phyloP scores from a whole-genome alignment of 805 yeast species.

The Helenozyma baotianmanensis region DNA sequence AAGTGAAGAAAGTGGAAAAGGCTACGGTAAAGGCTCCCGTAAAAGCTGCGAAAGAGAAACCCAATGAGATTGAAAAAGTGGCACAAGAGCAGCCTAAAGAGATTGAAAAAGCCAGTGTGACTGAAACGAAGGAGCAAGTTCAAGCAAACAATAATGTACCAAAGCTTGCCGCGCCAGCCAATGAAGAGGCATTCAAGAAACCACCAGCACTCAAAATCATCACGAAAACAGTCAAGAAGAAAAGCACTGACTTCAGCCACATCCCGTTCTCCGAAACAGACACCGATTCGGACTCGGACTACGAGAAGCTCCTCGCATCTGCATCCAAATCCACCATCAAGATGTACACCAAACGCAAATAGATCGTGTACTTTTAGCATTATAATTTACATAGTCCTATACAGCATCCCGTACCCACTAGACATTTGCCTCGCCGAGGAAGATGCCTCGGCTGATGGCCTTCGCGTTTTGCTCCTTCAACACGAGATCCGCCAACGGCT shows the following conservation, averaged over 20 bases:
- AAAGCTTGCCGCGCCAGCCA: no score
- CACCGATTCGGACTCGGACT: conserved; percentile 15
- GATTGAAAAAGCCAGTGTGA: no score
- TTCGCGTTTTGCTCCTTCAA: conserved; percentile 44
- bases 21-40: no score
- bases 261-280: conserved; percentile 1
- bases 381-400: not conserved
- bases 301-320: conserved; percentile 13
- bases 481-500: conserved; percentile 47
- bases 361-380: no score
- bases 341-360: conserved; percentile 9
- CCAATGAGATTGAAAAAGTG: no score
- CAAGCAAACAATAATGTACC: no score
- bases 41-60: not conserved
- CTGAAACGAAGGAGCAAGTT: no score
- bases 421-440: conserved; percentile 55
- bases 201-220: no score
- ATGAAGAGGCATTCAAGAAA: no score
- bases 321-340: conserved; percentile 7
- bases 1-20: not conserved
- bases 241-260: no score
- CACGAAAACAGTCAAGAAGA: no score
- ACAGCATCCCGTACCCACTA: not conserved
- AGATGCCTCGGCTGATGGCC: conserved; percentile 57
- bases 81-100: no score